Conservation (phyloP, 1,284 basidiomycete genomes). For the Irpex sp. region DNA sequence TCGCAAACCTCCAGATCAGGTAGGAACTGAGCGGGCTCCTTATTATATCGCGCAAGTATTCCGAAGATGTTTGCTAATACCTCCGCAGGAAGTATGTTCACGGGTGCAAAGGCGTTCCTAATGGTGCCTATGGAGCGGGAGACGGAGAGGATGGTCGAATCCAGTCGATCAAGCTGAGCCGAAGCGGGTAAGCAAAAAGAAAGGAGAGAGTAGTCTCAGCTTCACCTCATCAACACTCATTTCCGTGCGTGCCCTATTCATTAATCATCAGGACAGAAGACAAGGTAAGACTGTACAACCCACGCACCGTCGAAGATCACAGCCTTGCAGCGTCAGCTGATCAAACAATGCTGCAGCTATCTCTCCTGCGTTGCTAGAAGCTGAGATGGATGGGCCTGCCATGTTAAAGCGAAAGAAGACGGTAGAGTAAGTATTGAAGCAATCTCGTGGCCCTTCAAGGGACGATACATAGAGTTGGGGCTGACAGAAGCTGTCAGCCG, state of each 20-base stretch:
- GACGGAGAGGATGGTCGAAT: constrained; percentile 5
- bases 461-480: too few relatives aligned
- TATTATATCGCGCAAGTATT: constrained; percentile 7
- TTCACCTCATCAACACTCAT: constrained; percentile 6
- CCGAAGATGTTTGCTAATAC: constrained; percentile 22
- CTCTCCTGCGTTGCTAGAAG: background rate
- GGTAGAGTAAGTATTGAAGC: background rate
- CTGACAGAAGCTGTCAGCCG: too few relatives aligned
- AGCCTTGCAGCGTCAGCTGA: background rate
- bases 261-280: background rate
- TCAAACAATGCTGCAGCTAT: constrained; percentile 6
- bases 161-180: constrained; percentile 8
- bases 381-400: background rate
- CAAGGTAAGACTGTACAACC: background rate
- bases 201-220: background rate
- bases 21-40: constrained; percentile 9
- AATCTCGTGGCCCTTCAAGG: too few relatives aligned
- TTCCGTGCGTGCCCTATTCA: constrained; percentile 6
- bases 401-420: background rate
- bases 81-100: constrained; percentile 23
- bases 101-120: constrained; percentile 16
- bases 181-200: background rate
- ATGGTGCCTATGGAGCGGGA: constrained; percentile 9
- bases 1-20: constrained; percentile 7
- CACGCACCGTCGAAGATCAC: constrained; percentile 10